Conservation (phyloP, 495 filamentous ascomycete genomes). For the Trichoderma virens region DNA sequence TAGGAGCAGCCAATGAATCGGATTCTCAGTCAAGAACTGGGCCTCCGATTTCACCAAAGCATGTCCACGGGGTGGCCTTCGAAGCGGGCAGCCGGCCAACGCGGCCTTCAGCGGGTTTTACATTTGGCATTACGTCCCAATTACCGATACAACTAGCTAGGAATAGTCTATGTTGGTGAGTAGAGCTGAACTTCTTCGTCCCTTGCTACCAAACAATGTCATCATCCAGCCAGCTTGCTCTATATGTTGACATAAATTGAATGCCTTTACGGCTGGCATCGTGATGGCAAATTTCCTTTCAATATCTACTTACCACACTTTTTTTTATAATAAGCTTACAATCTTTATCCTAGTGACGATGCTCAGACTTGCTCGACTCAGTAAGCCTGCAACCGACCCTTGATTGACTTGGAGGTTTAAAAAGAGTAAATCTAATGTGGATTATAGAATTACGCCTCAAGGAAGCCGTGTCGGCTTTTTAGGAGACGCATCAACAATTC, state of each 20-base stretch:
- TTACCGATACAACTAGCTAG: neutral
- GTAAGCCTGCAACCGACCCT: neutral
- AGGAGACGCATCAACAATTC: slow-evolving; percentile 10
- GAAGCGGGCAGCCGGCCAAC: neutral
- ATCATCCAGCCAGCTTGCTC: too few species aligned
- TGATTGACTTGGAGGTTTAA: neutral
- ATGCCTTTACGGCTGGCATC: too few species aligned
- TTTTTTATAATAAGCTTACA: neutral
- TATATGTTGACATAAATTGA: too few species aligned
- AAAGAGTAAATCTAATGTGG: neutral
- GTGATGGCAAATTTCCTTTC: too few species aligned
- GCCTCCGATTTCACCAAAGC: neutral
- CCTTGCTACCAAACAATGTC: neutral
- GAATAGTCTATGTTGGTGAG: neutral
- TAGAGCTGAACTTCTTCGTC: neutral
- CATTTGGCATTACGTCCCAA: neutral
- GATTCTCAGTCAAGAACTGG: neutral
- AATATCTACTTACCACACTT: too few species aligned
- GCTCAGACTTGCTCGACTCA: neutral
- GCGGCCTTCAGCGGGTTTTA: neutral
- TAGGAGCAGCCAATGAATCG: neutral
- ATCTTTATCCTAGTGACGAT: neutral
- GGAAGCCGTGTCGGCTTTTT: neutral
- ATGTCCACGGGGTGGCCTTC: neutral
- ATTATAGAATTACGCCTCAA: neutral